Evolutionary conservation across 208 protist genomes (phyloP).

Genomic region (Wallacemonas rigidus): DNA sequence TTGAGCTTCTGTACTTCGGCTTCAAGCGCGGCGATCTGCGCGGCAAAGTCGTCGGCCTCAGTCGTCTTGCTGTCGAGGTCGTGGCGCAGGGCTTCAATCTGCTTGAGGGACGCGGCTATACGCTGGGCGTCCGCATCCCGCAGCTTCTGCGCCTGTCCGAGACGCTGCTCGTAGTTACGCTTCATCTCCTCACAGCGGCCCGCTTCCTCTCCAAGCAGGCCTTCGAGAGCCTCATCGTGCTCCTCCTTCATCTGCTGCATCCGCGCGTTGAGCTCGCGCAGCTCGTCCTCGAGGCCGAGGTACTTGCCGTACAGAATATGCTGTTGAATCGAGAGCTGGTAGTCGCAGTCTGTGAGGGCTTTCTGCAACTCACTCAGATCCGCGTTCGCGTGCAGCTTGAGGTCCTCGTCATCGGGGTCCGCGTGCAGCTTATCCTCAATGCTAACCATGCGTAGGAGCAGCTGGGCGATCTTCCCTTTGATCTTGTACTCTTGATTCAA

Average conservation of each 20-base stretch:
- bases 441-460: slow-evolving; percentile 58
- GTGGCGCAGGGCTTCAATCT: slow-evolving; percentile 10
- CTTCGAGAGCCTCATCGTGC: slow-evolving; percentile 73
- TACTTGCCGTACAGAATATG: slow-evolving; percentile 75
- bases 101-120: slow-evolving; percentile 24
- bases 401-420: slow-evolving; percentile 62
- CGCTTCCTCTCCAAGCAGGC: slow-evolving; percentile 54
- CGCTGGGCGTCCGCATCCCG: slow-evolving; percentile 49
- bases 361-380: slow-evolving; percentile 62
- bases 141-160: slow-evolving; percentile 18
- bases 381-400: slow-evolving; percentile 50
- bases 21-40: slow-evolving; percentile 10
- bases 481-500: slow-evolving; percentile 78
- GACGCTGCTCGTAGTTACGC: slow-evolving; percentile 31
- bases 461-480: slow-evolving; percentile 56
- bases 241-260: slow-evolving; percentile 78
- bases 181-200: slow-evolving; percentile 41
- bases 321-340: slow-evolving; percentile 59
- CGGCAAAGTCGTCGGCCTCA: slow-evolving; percentile 2
- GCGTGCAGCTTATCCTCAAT: slow-evolving; percentile 57
- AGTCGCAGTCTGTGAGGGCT: slow-evolving; percentile 56
- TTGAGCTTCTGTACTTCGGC: slow-evolving; percentile 1
- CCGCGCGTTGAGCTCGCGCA: slow-evolving; percentile 60
- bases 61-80: slow-evolving; percentile 2
- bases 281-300: slow-evolving; percentile 60